Base-by-base conservation (phyloP, 805 yeast genomes). In the Candida takata region DNA sequence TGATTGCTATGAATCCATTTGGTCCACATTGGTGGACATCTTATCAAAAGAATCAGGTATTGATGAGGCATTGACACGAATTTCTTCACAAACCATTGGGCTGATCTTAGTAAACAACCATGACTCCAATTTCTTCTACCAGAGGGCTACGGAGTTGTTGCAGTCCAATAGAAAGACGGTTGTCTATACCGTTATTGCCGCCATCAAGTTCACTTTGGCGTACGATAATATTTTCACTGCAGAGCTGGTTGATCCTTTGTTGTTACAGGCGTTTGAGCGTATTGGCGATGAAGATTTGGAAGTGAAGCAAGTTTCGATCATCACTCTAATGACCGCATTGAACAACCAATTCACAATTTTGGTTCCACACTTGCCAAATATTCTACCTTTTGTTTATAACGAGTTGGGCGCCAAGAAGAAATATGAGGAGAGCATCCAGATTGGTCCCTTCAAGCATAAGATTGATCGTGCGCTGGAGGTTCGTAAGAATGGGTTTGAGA, bases 401-500 rank as follows among this genome's bases (percentile, higher is more conserved):
- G 85, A 82, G 49, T 64, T 83, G 31, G 59, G 58, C 10, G 65
- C 78, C 1, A 72, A 71, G 44, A 70, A 68, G 23, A 70, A 72
- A 38, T 77, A 74, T 48, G 72, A 80, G 30, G 77, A 77, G 36
- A 62, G 69, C 14, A 78, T 85, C 24, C 81, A 79, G 31, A 84
- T 86, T 74, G 95, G 95, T 2, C 94, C 95, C 0, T 84, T 81
- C 64, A 84, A 83, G 52, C 88, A 84, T 52, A 77, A 77, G 42
- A 72, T 84, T 27, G 95, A 85, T 49, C 80, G 79, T 45, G 92
- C 87, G 0, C 63, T 83, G 27, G 85, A 77, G 40, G 72, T 76
- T 40, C 67, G 95, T 36, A 82, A 82, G 51, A 70, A 81, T 26
- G 67, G 83, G 6, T 82, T 79, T 54, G 95, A 84, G 50, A 60